Evolutionary conservation across 2,329 filamentous ascomycete species (phyloP), one percentile per base, ranked within the genome.

Genomic region (Parafenestella ontariensis): DNA sequence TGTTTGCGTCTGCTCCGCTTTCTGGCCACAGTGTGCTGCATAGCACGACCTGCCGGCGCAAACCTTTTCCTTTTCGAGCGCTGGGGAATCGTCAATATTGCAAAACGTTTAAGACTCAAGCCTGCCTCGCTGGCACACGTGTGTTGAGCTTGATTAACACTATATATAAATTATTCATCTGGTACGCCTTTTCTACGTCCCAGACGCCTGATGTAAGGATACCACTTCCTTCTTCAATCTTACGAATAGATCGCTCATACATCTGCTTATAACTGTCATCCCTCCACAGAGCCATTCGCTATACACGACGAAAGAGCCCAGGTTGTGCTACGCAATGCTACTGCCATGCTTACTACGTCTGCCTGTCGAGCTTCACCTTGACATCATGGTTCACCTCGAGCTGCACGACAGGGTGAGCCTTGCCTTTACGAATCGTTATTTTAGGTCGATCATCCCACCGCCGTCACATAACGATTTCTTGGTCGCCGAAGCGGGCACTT

Each of bases 361-460:
- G 41, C 68, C 69, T 37, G 46, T 61, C 9, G 69, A 72, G 48
- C 59, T 71, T 29, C 66, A 67, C 39, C 48, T 54, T 26, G 54
- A 62, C 28, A 65, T 71, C 21, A 45, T 64, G 36, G 58, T 58
- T 44, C 52, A 52, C 31, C 63, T 71, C 5, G 59, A 66, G 11
- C 37, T 72, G 3, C 54, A 65, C 42, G 62, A 69, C 48, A 58
- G 45, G 41, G 59, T 54, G 29, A 49, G 49, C 17, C 56, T 70
- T 15, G 44, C 59, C 15, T 43, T 49, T 20, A 62, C 64, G 11
- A 62, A 47, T 36, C 66, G 49, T 10, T 59, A 69, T 44, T 61
- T 70, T 34, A 48, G 51, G 11, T 61, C 57, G 2, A 56, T 64
- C 20, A 61, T 70, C 46, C 53, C 58, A 20, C 31, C 56, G 7